A percentile compares a stretch with the other conserved stretches of the same genome.
Conservation (phyloP, 805 yeast species). For the Suhomyces vadensis region DNA sequence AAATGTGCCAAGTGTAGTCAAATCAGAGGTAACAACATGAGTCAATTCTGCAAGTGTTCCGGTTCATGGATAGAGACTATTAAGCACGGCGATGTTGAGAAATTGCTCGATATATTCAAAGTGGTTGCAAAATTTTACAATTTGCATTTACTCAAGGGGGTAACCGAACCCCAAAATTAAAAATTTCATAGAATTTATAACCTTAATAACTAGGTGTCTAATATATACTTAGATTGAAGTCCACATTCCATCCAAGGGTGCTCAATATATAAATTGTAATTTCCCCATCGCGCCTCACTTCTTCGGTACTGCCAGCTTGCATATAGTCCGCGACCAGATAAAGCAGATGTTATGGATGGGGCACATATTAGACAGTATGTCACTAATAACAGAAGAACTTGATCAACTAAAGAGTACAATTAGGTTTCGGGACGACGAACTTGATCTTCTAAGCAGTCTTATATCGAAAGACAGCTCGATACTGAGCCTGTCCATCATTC, state of each 20-base stretch:
- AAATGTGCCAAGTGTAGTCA: constrained; percentile 75
- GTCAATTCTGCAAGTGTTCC: constrained; percentile 80
- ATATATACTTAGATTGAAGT: too few relatives aligned
- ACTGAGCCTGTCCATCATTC: constrained; percentile 38
- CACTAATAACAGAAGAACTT: not conserved
- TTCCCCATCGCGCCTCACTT: too few relatives aligned
- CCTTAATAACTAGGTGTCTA: too few relatives aligned
- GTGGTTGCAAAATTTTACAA: constrained; percentile 63
- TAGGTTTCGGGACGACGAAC: constrained; percentile 36
- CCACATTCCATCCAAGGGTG: too few relatives aligned
- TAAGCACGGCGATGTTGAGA: constrained; percentile 43
- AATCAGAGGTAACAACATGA: constrained; percentile 66
- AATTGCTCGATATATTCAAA: constrained; percentile 48
- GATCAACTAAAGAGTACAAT: constrained; percentile 9
- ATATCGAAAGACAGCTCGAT: constrained; percentile 26
- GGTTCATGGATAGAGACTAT: constrained; percentile 76
- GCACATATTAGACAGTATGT: too few relatives aligned
- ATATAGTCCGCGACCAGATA: too few relatives aligned
- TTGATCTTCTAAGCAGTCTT: constrained; percentile 36
- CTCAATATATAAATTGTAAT: too few relatives aligned
- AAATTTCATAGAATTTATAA: too few relatives aligned
- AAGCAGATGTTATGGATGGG: too few relatives aligned
- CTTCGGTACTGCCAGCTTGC: too few relatives aligned
- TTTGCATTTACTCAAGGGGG: constrained; percentile 51
- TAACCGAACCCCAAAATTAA: constrained; percentile 8